phyloP scores from a whole-genome alignment of 768 basidiomycete species.

The Tulasnella sp. region DNA sequence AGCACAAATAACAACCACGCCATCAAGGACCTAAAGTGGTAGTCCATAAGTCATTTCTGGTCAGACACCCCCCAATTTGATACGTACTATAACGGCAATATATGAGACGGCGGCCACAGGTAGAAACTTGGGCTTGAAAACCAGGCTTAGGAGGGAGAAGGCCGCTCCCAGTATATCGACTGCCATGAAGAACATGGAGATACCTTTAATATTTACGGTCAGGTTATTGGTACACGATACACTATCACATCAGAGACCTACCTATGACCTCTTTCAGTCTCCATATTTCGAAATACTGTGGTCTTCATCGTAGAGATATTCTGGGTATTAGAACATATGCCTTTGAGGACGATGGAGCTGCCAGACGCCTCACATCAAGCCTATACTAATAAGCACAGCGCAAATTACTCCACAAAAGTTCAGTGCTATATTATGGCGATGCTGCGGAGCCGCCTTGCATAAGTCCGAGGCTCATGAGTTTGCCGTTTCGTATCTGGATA shows the following conservation, averaged over 20 bases:
- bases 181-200: conserved; percentile 57
- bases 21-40: conserved; percentile 15
- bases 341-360: no score
- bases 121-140: conserved; percentile 54
- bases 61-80: not conserved
- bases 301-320: conserved; percentile 24
- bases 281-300: conserved; percentile 73
- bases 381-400: conserved; percentile 45
- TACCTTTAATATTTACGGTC: conserved; percentile 31
- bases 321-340: not conserved
- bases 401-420: conserved; percentile 54
- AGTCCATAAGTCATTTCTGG: not conserved
- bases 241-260: not conserved
- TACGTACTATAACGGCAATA: conserved; percentile 47
- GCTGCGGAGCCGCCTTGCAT: not conserved
- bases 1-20: conserved; percentile 15
- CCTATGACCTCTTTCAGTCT: conserved; percentile 25
- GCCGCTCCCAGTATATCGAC: conserved; percentile 63
- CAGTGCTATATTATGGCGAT: not conserved
- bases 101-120: conserved; percentile 53
- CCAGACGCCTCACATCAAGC: conserved; percentile 35
- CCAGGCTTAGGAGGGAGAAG: conserved; percentile 60
- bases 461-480: not conserved
- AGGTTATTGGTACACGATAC: no score
- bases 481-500: not conserved